Conservation (phyloP, 352 stramenopile species). For the Phytophthora cryptogea region DNA sequence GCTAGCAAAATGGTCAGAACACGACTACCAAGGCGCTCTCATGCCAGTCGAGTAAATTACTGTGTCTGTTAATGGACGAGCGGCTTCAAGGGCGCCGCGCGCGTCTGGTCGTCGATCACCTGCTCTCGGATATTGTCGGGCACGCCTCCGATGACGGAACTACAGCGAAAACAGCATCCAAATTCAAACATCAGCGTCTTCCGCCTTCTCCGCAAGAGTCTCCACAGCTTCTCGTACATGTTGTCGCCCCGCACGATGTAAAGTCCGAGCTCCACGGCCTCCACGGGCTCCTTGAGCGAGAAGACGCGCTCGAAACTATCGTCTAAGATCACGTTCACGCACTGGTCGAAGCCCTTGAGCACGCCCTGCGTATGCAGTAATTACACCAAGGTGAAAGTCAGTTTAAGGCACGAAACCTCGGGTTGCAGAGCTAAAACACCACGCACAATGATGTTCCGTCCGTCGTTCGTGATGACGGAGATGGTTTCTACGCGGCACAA, state of each 20-base stretch:
- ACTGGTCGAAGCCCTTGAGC: constrained; percentile 93
- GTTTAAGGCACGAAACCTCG: background rate
- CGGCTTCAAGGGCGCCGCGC: constrained; percentile 89
- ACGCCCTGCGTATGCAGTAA: constrained; percentile 52
- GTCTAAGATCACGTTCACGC: constrained; percentile 93
- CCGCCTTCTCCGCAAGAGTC: background rate
- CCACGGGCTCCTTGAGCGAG: constrained; percentile 88
- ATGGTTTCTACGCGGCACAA: constrained; percentile 73
- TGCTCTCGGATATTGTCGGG: constrained; percentile 88
- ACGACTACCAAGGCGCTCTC: background rate
- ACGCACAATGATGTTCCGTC: constrained; percentile 93
- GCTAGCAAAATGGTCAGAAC: too few species aligned
- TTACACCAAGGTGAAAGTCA: constrained; percentile 6
- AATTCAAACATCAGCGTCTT: background rate
- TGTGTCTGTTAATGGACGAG: constrained; percentile 84
- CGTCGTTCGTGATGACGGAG: constrained; percentile 94
- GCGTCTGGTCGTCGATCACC: constrained; percentile 89
- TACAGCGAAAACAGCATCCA: constrained; percentile 25
- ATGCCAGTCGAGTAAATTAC: constrained; percentile 45
- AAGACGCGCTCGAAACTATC: constrained; percentile 95
- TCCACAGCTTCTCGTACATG: constrained; percentile 60
- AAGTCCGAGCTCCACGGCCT: constrained; percentile 90
- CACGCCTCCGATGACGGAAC: constrained; percentile 85
- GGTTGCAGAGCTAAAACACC: background rate
- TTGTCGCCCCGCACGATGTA: constrained; percentile 96